Evolutionary conservation across 495 filamentous ascomycete species (phyloP).

Genomic region (Neurospora hispaniola): DNA sequence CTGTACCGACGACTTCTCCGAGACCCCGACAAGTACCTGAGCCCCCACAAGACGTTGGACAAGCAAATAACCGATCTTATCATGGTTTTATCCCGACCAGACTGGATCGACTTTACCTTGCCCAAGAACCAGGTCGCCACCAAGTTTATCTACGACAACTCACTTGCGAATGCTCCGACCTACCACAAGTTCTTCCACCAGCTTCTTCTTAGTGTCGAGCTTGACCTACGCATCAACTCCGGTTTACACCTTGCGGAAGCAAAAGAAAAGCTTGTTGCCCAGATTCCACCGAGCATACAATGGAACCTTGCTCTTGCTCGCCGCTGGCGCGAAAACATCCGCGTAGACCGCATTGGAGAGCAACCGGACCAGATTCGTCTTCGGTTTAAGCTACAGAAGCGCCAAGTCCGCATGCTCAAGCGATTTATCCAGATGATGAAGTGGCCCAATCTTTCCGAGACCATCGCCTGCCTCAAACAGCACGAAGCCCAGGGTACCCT

Average conservation of each 20-base stretch:
- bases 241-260: slow-evolving; percentile 39
- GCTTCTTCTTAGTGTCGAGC: slow-evolving; percentile 55
- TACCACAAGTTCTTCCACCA: slow-evolving; percentile 62
- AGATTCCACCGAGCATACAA: slow-evolving; percentile 54
- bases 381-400: slow-evolving; percentile 44
- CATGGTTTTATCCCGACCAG: slow-evolving; percentile 46
- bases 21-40: slow-evolving; percentile 40
- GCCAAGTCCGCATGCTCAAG: slow-evolving; percentile 53
- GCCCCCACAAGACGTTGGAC: slow-evolving; percentile 47
- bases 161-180: slow-evolving; percentile 20
- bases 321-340: slow-evolving; percentile 57
- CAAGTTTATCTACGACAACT: slow-evolving; percentile 46
- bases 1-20: slow-evolving; percentile 41
- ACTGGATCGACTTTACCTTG: slow-evolving; percentile 60
- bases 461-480: slow-evolving; percentile 46
- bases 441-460: slow-evolving; percentile 59
- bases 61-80: slow-evolving; percentile 59
- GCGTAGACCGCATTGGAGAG: slow-evolving; percentile 40
- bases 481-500: slow-evolving; percentile 43
- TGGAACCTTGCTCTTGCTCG: slow-evolving; percentile 60
- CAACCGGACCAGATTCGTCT: slow-evolving; percentile 38
- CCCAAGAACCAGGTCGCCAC: slow-evolving; percentile 55
- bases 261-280: slow-evolving; percentile 44
- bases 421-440: slow-evolving; percentile 59
- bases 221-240: slow-evolving; percentile 52